Conservation (phyloP, 805 yeast species). For the Ogataea dorogensis region DNA sequence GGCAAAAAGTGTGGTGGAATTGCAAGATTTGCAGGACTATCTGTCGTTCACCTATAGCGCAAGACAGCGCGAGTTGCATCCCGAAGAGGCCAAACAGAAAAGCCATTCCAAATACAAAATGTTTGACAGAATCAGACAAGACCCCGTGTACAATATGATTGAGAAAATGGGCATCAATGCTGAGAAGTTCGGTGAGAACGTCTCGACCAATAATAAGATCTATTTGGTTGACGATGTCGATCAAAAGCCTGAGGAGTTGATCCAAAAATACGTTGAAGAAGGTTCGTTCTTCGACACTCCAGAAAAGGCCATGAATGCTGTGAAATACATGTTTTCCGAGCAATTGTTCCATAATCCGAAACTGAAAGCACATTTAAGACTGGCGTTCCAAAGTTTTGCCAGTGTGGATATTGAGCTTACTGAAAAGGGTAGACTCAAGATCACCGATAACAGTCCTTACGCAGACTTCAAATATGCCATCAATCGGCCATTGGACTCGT, state of each 20-base stretch:
- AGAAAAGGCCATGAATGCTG: constrained; percentile 61
- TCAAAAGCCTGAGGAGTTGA: constrained; percentile 58
- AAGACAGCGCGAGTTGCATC: constrained; percentile 46
- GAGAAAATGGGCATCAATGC: constrained; percentile 75
- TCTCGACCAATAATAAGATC: constrained; percentile 62
- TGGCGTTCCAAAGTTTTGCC: constrained; percentile 61
- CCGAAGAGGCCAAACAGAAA: constrained; percentile 32
- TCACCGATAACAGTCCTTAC: constrained; percentile 76
- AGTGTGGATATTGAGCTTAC: constrained; percentile 73
- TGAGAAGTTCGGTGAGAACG: constrained; percentile 78
- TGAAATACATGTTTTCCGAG: constrained; percentile 72
- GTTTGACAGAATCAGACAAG: constrained; percentile 65
- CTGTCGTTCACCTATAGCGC: constrained; percentile 70
- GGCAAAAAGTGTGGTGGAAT: constrained; percentile 67
- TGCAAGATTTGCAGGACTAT: constrained; percentile 85
- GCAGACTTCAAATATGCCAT: constrained; percentile 90
- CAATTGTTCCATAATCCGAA: constrained; percentile 80
- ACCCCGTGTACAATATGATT: constrained; percentile 64
- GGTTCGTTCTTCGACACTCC: constrained; percentile 53
- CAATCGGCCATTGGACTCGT: constrained; percentile 74
- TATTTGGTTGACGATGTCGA: constrained; percentile 70
- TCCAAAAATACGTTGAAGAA: constrained; percentile 38
- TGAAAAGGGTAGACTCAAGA: constrained; percentile 76
- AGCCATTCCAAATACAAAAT: constrained; percentile 60
- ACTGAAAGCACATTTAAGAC: constrained; percentile 67